These are phyloP conservation scores for Pestalotiopsis sp. DNA, from an alignment of 2,329 filamentous ascomycete species.

Conservation along the genomic window DNA sequence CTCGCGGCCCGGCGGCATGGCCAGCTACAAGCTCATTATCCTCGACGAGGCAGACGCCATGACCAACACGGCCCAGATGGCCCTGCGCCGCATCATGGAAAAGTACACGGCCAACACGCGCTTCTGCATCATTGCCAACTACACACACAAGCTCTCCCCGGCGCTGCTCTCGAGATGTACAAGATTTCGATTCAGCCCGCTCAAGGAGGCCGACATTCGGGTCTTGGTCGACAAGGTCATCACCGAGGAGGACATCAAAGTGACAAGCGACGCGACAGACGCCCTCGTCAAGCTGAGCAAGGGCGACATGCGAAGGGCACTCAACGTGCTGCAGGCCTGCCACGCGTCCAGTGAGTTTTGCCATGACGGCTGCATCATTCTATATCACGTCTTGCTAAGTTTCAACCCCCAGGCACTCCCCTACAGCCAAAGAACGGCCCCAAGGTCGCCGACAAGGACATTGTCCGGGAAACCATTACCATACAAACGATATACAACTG, in stretches of 20 bases:
- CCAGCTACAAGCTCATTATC: constrained; percentile 92
- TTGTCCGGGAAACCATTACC: constrained; percentile 77
- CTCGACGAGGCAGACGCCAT: constrained; percentile 99
- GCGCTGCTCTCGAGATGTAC: constrained; percentile 93
- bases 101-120: constrained; percentile 98
- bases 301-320: constrained; percentile 91
- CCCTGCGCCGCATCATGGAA: constrained; percentile 94
- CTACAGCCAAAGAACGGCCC: constrained; percentile 63
- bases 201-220: constrained; percentile 87
- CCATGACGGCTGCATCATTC: neutral
- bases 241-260: constrained; percentile 82
- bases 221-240: constrained; percentile 87
- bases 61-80: constrained; percentile 99
- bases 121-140: constrained; percentile 99
- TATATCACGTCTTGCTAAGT: neutral
- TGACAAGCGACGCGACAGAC: constrained; percentile 78
- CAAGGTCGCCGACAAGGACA: constrained; percentile 63
- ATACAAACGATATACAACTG: constrained; percentile 97
- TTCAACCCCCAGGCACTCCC: constrained; percentile 60
- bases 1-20: constrained; percentile 53
- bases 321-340: constrained; percentile 96
- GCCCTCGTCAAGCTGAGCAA: constrained; percentile 86
- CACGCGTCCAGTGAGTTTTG: constrained; percentile 78
- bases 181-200: constrained; percentile 89
- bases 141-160: constrained; percentile 95